These are phyloP conservation scores for Aspergillus ellipticus DNA, from an alignment of 495 filamentous ascomycete genomes.

Conservation along the genomic window DNA sequence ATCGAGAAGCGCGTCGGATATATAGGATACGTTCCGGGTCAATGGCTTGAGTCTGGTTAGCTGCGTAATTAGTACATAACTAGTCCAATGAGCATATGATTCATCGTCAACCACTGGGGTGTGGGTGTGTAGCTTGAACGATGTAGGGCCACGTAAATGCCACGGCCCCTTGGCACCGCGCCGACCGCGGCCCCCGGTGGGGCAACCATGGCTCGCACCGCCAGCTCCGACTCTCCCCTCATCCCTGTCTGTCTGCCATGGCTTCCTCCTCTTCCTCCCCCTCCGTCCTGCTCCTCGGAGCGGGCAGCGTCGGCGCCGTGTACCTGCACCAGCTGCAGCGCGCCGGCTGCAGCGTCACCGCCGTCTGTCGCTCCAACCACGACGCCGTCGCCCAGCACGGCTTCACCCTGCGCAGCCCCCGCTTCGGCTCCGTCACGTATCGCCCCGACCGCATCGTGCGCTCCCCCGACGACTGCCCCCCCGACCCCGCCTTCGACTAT, in stretches of 20 bases:
- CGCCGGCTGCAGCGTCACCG: conserved; percentile 37
- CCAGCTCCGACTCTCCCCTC: too few species aligned
- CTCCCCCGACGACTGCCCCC: conserved; percentile 31
- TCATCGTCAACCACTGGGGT: too few species aligned
- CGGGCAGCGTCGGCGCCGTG: conserved; percentile 44
- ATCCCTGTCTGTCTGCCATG: not conserved
- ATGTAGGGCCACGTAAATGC: too few species aligned
- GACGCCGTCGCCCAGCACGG: conserved; percentile 39
- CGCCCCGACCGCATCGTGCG: conserved; percentile 36
- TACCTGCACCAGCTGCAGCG: conserved; percentile 45
- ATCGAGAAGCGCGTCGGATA: too few species aligned
- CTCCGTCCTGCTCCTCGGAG: conserved; percentile 42
- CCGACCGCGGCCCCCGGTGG: too few species aligned
- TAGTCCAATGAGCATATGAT: too few species aligned
- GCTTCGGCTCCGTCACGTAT: conserved; percentile 39
- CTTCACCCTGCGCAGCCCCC: conserved; percentile 43
- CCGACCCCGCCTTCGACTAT: conserved; percentile 41
- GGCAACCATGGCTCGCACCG: too few species aligned
- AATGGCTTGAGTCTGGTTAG: too few species aligned
- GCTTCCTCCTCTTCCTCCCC: not conserved
- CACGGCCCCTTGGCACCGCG: too few species aligned
- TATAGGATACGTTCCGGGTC: too few species aligned
- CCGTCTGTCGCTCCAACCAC: conserved; percentile 54
- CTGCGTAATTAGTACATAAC: too few species aligned
- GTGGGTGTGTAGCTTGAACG: too few species aligned